Evolutionary conservation across 345 rosid species (phyloP).

Genomic region (Rhodamnia rubescens): DNA sequence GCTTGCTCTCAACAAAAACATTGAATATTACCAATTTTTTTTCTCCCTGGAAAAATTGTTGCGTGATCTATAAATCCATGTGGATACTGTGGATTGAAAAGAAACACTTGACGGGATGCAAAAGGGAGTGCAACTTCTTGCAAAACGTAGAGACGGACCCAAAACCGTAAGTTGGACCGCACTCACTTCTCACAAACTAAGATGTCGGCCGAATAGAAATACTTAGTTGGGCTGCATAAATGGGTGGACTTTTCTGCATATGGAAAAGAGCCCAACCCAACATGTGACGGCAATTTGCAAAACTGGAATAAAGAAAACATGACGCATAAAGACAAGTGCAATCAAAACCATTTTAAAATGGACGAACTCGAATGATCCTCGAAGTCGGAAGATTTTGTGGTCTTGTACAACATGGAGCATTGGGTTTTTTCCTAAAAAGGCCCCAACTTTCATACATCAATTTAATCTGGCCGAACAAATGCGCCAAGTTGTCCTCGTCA

Average conservation of each 20-base stretch:
- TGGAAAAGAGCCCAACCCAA: neutral
- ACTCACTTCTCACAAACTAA: neutral
- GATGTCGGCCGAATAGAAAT: neutral
- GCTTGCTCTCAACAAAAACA: no score
- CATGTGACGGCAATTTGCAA: neutral
- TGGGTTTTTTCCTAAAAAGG: neutral
- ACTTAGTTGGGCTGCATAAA: neutral
- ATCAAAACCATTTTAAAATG: neutral
- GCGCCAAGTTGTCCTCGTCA: no score
- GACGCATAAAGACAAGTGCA: neutral
- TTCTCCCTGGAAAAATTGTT: neutral
- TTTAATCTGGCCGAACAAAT: no score
- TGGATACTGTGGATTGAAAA: neutral
- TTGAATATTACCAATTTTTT: no score
- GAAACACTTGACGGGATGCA: no score
- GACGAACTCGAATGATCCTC: neutral
- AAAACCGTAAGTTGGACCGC: neutral
- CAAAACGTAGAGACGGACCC: neutral
- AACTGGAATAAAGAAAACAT: no score
- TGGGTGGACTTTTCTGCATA: neutral
- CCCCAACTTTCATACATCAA: neutral
- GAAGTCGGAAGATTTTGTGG: neutral
- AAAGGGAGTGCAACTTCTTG: no score
- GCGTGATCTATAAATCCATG: neutral
- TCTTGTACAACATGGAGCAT: neutral